phyloP scores from a whole-genome alignment of 768 basidiomycete species.

The Mycena amicta region DNA sequence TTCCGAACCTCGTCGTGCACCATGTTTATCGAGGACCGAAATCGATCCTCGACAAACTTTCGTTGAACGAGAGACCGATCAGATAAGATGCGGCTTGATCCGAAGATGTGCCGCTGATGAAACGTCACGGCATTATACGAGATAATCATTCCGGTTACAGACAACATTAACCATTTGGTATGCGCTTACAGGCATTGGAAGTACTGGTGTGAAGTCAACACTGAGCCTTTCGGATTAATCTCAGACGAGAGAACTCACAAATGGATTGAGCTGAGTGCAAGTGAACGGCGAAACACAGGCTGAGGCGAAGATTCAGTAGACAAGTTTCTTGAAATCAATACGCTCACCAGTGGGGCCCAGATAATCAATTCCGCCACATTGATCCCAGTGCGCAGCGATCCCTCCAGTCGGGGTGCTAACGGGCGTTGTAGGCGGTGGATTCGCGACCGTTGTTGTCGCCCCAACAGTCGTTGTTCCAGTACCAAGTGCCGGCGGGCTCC shows the following conservation, averaged over 20 bases:
- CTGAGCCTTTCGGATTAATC: background rate
- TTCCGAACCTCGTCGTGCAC: too few species aligned
- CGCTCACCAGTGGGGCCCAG: background rate
- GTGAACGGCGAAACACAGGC: background rate
- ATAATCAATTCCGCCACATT: slow-evolving; percentile 10
- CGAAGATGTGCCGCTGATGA: too few species aligned
- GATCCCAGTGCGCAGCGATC: slow-evolving; percentile 10
- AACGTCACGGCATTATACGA: too few species aligned
- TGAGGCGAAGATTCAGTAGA: background rate
- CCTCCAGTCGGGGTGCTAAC: slow-evolving; percentile 5
- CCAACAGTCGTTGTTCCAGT: slow-evolving; percentile 4
- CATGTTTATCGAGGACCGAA: too few species aligned
- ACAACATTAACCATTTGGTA: background rate
- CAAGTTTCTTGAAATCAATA: background rate
- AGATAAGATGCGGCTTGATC: too few species aligned
- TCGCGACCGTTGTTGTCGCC: background rate
- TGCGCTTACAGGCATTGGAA: background rate
- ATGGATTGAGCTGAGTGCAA: background rate
- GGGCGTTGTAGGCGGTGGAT: background rate
- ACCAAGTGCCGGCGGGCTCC: slow-evolving; percentile 9
- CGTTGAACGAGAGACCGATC: too few species aligned
- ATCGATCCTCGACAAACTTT: too few species aligned
- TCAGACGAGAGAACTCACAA: background rate
- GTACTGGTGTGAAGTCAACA: background rate
- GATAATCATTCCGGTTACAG: too few species aligned